These are phyloP conservation scores for Lactarius trivialis DNA, from an alignment of 768 basidiomycete species.

Conservation along the genomic window DNA sequence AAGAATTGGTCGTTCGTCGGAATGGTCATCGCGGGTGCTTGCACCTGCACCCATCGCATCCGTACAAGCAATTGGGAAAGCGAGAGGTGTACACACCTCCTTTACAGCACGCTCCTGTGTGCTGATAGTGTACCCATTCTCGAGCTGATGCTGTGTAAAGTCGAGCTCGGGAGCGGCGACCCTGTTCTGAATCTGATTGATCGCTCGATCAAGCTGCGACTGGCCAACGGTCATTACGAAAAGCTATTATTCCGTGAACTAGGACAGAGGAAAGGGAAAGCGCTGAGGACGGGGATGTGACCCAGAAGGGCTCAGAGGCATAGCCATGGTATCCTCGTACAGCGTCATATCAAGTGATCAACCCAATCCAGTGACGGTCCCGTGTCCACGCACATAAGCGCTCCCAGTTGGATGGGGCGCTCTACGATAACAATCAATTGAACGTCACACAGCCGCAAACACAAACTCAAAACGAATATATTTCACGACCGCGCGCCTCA, in stretches of 20 bases:
- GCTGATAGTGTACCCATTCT: conserved; percentile 85
- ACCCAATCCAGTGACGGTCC: conserved; percentile 4
- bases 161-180: conserved; percentile 62
- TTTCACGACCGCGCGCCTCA: conserved; percentile 13
- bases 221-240: conserved; percentile 10
- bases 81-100: conserved; percentile 52
- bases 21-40: conserved; percentile 91
- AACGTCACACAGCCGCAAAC: not conserved
- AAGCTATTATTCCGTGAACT: not conserved
- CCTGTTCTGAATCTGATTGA: conserved; percentile 53
- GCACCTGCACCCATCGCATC: conserved; percentile 56
- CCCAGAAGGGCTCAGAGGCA: not conserved
- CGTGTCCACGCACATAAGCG: conserved; percentile 2
- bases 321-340: not conserved
- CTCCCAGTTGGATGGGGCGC: not conserved
- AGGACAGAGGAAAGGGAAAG: not conserved
- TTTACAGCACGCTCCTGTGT: conserved; percentile 96
- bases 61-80: not conserved
- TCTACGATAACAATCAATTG: not conserved
- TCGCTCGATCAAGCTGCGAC: conserved; percentile 58
- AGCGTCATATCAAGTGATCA: not conserved
- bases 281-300: not conserved
- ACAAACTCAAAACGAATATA: conserved; percentile 17
- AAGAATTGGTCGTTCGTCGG: conserved; percentile 95
- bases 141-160: conserved; percentile 87